Evolutionary conservation across 164 flowering plant species (phyloP).

Genomic region (Houttuynia cordata): DNA sequence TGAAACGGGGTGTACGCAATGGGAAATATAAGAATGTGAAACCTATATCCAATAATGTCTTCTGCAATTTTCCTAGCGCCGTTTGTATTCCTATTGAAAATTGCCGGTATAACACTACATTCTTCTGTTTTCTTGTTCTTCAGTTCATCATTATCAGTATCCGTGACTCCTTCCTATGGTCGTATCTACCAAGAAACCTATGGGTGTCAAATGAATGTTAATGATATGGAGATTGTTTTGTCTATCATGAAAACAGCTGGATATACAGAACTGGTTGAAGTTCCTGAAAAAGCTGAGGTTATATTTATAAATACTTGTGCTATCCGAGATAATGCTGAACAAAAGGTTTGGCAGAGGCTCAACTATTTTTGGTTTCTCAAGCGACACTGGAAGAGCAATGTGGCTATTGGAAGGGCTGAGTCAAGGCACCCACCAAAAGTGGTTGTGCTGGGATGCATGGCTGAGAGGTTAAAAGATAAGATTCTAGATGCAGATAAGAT

Average conservation of each 20-base stretch:
- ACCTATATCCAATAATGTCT: too few species aligned
- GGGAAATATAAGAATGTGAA: too few species aligned
- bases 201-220: constrained; percentile 96
- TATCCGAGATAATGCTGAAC: constrained; percentile 96
- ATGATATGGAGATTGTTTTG: constrained; percentile 96
- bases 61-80: too few species aligned
- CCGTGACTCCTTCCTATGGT: constrained; percentile 47
- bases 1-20: too few species aligned
- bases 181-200: constrained; percentile 97
- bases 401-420: constrained; percentile 62
- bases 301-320: constrained; percentile 97
- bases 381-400: constrained; percentile 87
- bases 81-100: background rate
- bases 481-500: constrained; percentile 95
- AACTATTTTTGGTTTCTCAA: constrained; percentile 98
- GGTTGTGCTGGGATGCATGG: constrained; percentile 96
- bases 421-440: constrained; percentile 87
- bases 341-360: constrained; percentile 93
- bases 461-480: constrained; percentile 94
- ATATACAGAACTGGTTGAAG: constrained; percentile 55
- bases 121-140: constrained; percentile 1
- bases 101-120: background rate
- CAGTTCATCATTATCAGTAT: constrained; percentile 25
- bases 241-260: constrained; percentile 93
- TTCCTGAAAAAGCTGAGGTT: constrained; percentile 90